Percentiles rank a stretch among this genome's conserved stretches.
These are phyloP conservation scores for Hymenoscyphus fructigenus DNA, from an alignment of 2,329 filamentous ascomycete species.

Conservation along the genomic window DNA sequence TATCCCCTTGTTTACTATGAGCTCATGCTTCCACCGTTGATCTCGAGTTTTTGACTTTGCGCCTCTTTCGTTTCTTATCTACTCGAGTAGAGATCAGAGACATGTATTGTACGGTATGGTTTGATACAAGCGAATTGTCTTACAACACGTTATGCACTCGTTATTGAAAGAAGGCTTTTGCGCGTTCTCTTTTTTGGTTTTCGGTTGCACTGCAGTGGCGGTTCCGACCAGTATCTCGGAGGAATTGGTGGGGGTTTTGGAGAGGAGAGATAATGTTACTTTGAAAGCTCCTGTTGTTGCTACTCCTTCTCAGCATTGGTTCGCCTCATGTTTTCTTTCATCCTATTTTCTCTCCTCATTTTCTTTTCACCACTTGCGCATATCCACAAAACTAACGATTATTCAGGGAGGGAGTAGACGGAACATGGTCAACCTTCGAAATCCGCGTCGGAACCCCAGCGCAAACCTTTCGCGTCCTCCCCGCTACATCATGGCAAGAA, in stretches of 20 bases:
- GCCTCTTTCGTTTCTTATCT: not conserved
- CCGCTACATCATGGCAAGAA: constrained; percentile 42
- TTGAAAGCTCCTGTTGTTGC: constrained; percentile 24
- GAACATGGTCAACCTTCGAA: constrained; percentile 43
- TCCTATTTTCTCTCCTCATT: not conserved
- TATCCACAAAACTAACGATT: not conserved
- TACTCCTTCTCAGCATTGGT: constrained; percentile 25
- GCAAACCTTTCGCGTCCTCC: constrained; percentile 39
- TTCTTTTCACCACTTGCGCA: not conserved
- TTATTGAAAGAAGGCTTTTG: constrained; percentile 14
- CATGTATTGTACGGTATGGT: not conserved
- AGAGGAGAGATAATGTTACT: constrained; percentile 24
- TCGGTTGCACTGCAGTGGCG: not conserved
- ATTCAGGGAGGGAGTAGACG: constrained; percentile 37
- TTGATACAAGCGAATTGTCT: constrained; percentile 1
- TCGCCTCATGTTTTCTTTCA: constrained; percentile 16
- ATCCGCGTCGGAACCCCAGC: constrained; percentile 41
- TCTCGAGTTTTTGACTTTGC: not conserved
- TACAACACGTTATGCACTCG: constrained; percentile 21
- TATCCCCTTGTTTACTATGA: constrained; percentile 14
- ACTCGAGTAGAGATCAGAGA: not conserved
- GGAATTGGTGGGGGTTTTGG: constrained; percentile 7
- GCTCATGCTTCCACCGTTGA: constrained; percentile 17
- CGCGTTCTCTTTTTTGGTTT: constrained; percentile 2
- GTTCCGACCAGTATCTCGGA: not conserved